phyloP scores from a whole-genome alignment of 2,329 filamentous ascomycete species.

The Nothophoma quercina region DNA sequence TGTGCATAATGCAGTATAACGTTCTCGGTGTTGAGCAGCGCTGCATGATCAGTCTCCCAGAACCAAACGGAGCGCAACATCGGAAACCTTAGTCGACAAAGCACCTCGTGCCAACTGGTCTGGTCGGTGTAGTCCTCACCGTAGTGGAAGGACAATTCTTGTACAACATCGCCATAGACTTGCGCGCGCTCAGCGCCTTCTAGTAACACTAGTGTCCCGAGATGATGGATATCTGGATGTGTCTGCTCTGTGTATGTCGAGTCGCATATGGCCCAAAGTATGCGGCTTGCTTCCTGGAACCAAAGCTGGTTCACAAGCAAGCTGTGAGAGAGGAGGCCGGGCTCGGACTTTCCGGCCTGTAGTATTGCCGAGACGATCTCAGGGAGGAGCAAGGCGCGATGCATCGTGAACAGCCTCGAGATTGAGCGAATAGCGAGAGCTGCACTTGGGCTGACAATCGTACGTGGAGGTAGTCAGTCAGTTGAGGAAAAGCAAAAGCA shows the following conservation, averaged over 20 bases:
- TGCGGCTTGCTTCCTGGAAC: not conserved
- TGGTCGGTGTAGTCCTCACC: not conserved
- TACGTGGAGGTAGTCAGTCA: not conserved
- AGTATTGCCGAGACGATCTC: not conserved
- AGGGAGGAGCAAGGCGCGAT: not conserved
- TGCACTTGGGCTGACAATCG: too few relatives aligned
- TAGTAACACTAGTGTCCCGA: not conserved
- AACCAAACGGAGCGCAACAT: not conserved
- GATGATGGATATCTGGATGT: not conserved
- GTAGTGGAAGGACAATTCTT: not conserved
- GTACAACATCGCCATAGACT: not conserved
- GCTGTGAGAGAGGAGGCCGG: not conserved
- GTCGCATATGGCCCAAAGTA: not conserved
- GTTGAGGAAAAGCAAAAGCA: too few relatives aligned
- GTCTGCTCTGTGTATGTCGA: not conserved
- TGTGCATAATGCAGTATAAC: not conserved
- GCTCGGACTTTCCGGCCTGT: not conserved
- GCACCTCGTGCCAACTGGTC: not conserved
- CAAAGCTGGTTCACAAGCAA: conserved; percentile 2
- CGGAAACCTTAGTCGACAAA: not conserved
- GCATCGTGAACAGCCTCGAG: too few relatives aligned
- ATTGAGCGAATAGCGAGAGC: too few relatives aligned
- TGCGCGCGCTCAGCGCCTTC: not conserved
- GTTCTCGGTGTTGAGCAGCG: not conserved
- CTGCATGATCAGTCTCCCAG: not conserved